Conservation (phyloP, 345 rosid genomes). For the thale cress (Arabidopsis thaliana) region DNA sequence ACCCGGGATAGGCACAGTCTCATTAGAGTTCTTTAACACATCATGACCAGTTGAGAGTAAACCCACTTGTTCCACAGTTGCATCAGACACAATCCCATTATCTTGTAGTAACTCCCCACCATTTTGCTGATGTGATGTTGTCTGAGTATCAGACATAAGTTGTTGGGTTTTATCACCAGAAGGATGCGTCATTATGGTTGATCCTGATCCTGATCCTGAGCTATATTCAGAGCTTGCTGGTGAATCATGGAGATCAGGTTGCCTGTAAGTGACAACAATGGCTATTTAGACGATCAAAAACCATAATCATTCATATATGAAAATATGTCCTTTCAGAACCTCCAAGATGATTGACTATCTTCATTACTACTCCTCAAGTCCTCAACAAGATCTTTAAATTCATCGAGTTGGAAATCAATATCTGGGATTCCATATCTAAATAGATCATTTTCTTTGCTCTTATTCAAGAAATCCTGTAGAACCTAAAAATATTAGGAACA, state of each 20-base stretch:
- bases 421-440: constrained; percentile 59
- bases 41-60: constrained; percentile 49
- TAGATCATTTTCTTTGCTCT: constrained; percentile 66
- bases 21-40: constrained; percentile 48
- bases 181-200: constrained; percentile 54
- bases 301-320: neutral
- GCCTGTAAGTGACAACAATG: constrained; percentile 52
- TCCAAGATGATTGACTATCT: constrained; percentile 75
- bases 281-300: constrained; percentile 17
- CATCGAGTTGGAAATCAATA: constrained; percentile 70
- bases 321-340: constrained; percentile 47
- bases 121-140: constrained; percentile 49
- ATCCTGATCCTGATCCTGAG: constrained; percentile 64
- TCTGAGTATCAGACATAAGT: constrained; percentile 49
- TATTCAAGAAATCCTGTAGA: constrained; percentile 75
- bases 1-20: constrained; percentile 56
- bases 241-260: constrained; percentile 81
- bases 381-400: constrained; percentile 70
- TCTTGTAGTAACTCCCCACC: constrained; percentile 49
- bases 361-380: constrained; percentile 63
- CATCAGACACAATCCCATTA: constrained; percentile 49
- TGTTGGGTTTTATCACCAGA: constrained; percentile 56
- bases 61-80: constrained; percentile 52
- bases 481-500: constrained; percentile 54
- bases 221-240: constrained; percentile 91